A percentile compares a stretch with the other conserved stretches of the same genome.
Conservation (phyloP, 2,329 filamentous ascomycete species). For the Trichothecium roseum region DNA sequence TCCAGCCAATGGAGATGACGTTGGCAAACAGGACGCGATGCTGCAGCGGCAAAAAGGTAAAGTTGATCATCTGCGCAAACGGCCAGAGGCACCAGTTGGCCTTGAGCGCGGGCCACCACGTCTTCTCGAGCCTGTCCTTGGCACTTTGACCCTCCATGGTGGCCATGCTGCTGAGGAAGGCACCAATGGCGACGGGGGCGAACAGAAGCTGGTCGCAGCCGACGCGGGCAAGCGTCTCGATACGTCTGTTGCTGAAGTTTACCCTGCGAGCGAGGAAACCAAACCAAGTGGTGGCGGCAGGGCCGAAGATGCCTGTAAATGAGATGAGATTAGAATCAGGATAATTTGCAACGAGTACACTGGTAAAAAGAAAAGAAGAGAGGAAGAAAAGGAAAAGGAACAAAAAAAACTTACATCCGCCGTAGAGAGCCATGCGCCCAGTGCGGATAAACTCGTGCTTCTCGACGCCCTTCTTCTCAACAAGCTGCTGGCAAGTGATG, state of each 20-base stretch:
- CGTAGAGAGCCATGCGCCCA: conserved; percentile 70
- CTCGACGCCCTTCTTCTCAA: conserved; percentile 68
- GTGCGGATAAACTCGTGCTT: conserved; percentile 68
- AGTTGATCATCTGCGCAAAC: conserved; percentile 74
- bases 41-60: conserved; percentile 74
- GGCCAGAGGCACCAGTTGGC: conserved; percentile 90
- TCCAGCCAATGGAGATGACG: conserved; percentile 59
- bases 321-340: conserved; percentile 1
- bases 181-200: conserved; percentile 70
- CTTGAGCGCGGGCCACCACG: conserved; percentile 60
- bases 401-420: conserved; percentile 49
- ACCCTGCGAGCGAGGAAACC: conserved; percentile 63
- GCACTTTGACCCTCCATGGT: conserved; percentile 57
- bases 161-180: conserved; percentile 80
- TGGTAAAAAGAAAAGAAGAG: conserved; percentile 2
- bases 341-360: too few species aligned
- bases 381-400: conserved; percentile 2
- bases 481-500: conserved; percentile 77
- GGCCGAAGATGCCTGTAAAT: conserved; percentile 65
- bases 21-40: conserved; percentile 83
- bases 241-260: conserved; percentile 49
- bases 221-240: conserved; percentile 69
- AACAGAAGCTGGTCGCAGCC: conserved; percentile 73
- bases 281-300: conserved; percentile 82
- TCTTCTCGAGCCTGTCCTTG: conserved; percentile 58